Evolutionary conservation across 176 grass and related monocot species (phyloP), one percentile per base, ranked within the genome.

Genomic region (Rhynchospora breviuscula): DNA sequence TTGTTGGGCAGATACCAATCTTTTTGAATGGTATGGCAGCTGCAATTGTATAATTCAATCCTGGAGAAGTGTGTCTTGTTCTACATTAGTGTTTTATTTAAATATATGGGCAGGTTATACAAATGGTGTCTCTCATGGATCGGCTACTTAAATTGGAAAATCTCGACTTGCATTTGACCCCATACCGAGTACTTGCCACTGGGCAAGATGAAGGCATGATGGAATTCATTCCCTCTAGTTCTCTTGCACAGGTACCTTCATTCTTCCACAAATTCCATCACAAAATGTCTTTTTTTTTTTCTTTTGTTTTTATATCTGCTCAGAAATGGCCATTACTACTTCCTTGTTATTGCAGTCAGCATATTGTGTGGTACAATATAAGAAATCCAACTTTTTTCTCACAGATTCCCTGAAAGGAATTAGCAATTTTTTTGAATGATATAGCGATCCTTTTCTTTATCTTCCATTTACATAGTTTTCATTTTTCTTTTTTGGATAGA

Each of bases 121-220:
- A 99, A 84, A 99, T 94, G 85, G 91, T 95, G 66, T 93, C 96
- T 79, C 94, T 99, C 68, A 99, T 99, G 96, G 96, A 99, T 67
- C 93, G 96, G 3, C 88, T 99, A 88, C 91, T 99, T 77, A 99
- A 99, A 90, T 83, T 99, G 87, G 96, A 99, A 89, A 99, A 99
- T 89, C 84, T 95, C 52, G 96, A 99, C 85, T 87, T 99, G 72
- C 96, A 99, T 71, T 90, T 99, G 85, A 95, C 96, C 67, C 96
- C 96, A 59, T 98, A 95, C 66, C 82, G 80, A 91, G 91, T 97
- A 83, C 96, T 98, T 93, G 96, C 96, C 80, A 98, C 96, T 88
- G 93, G 89, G 54, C 96, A 91, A 90, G 96, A 98, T 78, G 96
- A 98, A 95, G 96, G 96, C 63, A 91, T 98, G 93, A 1, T 93